phyloP scores from a whole-genome alignment of 805 yeast species.

The Pichia scutulata region DNA sequence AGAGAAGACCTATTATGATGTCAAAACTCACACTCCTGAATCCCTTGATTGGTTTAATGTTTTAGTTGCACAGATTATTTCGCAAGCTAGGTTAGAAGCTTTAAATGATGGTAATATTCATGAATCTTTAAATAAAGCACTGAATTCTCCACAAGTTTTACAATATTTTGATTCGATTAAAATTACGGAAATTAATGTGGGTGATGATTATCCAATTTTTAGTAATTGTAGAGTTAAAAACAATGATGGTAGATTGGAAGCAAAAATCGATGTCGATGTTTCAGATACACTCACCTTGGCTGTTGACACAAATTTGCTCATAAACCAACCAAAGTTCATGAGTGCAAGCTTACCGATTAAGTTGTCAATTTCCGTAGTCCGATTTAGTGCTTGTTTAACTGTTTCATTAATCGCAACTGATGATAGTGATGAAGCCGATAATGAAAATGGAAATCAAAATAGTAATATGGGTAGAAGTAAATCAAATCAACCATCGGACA shows the following conservation, averaged over 20 bases:
- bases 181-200: slow-evolving; percentile 84
- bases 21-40: slow-evolving; percentile 78
- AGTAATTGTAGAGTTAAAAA: slow-evolving; percentile 77
- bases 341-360: slow-evolving; percentile 85
- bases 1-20: slow-evolving; percentile 90
- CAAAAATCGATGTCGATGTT: slow-evolving; percentile 84
- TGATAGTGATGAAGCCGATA: slow-evolving; percentile 17
- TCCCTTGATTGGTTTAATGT: slow-evolving; percentile 97
- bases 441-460: background rate
- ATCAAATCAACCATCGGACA: background rate
- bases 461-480: background rate
- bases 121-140: slow-evolving; percentile 62
- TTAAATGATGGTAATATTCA: slow-evolving; percentile 75
- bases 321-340: slow-evolving; percentile 76
- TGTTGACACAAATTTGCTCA: slow-evolving; percentile 66
- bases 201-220: slow-evolving; percentile 91
- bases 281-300: slow-evolving; percentile 84
- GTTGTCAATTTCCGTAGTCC: slow-evolving; percentile 76
- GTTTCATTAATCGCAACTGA: slow-evolving; percentile 52
- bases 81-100: slow-evolving; percentile 87
- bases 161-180: slow-evolving; percentile 71
- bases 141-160: slow-evolving; percentile 57
- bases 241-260: slow-evolving; percentile 55
- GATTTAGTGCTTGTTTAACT: slow-evolving; percentile 85
- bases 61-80: slow-evolving; percentile 80